Percentiles rank a stretch among this genome's conserved stretches.
These are phyloP conservation scores for Paralagenidium karlingii DNA, from an alignment of 352 stramenopile genomes.

Conservation along the genomic window DNA sequence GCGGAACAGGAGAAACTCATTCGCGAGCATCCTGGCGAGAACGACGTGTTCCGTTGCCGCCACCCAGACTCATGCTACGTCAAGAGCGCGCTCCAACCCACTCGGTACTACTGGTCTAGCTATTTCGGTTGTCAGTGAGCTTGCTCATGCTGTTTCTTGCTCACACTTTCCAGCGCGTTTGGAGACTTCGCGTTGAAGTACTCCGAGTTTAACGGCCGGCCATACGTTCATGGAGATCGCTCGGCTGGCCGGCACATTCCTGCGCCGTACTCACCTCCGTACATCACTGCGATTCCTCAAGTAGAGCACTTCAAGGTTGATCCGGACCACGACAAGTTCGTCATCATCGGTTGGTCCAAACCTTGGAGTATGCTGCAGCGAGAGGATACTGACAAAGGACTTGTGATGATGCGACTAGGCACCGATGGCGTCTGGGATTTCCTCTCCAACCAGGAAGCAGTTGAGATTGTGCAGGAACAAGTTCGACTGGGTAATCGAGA, in stretches of 20 bases:
- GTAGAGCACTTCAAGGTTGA: conserved; percentile 47
- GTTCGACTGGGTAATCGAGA: conserved; percentile 44
- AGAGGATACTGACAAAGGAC: not conserved
- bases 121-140: conserved; percentile 1
- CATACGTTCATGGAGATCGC: conserved; percentile 69
- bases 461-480: conserved; percentile 82
- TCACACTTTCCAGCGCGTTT: conserved; percentile 22
- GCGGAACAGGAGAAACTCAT: conserved; percentile 78
- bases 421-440: conserved; percentile 98
- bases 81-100: conserved; percentile 85
- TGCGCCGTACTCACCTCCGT: conserved; percentile 84
- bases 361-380: not conserved
- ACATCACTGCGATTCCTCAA: conserved; percentile 87
- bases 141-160: not conserved
- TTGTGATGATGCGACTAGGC: conserved; percentile 4
- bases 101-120: conserved; percentile 16
- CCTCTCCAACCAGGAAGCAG: conserved; percentile 90
- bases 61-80: conserved; percentile 89
- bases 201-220: conserved; percentile 84
- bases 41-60: conserved; percentile 86
- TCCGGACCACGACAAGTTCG: conserved; percentile 85
- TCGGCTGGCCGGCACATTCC: conserved; percentile 79
- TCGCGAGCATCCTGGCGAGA: conserved; percentile 77
- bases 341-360: conserved; percentile 84
- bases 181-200: conserved; percentile 92